A percentile compares a stretch with the other conserved stretches of the same genome.
Conservation (phyloP, 805 yeast species). For the Metschnikowia colocasiae region DNA sequence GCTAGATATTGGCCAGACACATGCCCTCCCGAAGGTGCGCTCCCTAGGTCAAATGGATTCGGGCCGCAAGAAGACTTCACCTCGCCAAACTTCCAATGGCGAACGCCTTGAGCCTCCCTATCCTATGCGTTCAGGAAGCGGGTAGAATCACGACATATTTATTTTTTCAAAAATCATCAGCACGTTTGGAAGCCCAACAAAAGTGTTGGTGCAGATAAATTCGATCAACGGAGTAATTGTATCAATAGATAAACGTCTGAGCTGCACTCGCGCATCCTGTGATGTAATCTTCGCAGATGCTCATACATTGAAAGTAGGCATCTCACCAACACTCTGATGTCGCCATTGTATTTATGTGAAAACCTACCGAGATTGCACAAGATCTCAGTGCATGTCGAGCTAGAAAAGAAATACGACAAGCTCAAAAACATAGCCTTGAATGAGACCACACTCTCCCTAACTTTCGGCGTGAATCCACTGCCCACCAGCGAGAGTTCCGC, state of each 20-base stretch:
- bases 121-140: constrained; percentile 1
- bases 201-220: too few species aligned
- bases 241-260: background rate
- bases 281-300: background rate
- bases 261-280: background rate
- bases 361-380: constrained; percentile 17
- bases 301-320: background rate
- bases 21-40: constrained; percentile 1
- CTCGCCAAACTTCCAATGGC: background rate
- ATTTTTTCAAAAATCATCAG: background rate
- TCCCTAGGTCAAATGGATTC: constrained; percentile 2
- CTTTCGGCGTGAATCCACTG: background rate
- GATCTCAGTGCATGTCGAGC: constrained; percentile 10
- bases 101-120: constrained; percentile 3
- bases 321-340: background rate
- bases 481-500: background rate
- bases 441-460: background rate
- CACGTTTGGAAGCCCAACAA: too few species aligned
- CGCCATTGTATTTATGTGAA: constrained; percentile 14
- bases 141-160: background rate
- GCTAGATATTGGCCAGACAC: background rate
- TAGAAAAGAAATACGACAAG: background rate
- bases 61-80: background rate
- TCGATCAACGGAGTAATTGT: background rate
- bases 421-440: background rate